These are phyloP conservation scores for Quercus berberidifolia DNA, from an alignment of 306 rosid genomes.

Conservation along the genomic window DNA sequence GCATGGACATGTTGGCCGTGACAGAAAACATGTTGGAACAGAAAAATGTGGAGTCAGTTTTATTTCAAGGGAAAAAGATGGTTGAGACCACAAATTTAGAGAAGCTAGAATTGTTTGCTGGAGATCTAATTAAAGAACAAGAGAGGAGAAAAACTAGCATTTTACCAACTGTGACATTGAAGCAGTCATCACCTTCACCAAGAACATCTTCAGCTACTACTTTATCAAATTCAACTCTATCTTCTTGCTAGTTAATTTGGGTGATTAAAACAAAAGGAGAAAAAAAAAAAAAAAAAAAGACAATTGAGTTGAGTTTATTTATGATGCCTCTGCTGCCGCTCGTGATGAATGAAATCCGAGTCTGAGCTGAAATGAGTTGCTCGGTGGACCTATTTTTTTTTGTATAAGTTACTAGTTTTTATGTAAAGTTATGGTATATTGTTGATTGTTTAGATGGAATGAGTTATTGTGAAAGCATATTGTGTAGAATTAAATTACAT, in stretches of 20 bases:
- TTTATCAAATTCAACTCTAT: slow-evolving; percentile 58
- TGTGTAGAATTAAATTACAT: too few species aligned
- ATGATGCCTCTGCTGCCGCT: slow-evolving; percentile 56
- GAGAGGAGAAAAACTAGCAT: slow-evolving; percentile 73
- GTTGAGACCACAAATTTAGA: slow-evolving; percentile 58
- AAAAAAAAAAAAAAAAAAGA: background rate
- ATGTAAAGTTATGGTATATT: background rate
- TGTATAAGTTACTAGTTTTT: background rate
- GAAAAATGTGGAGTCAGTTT: slow-evolving; percentile 67
- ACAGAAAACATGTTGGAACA: slow-evolving; percentile 64
- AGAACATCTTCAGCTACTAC: slow-evolving; percentile 93
- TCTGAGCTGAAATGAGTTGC: slow-evolving; percentile 51
- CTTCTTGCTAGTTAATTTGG: slow-evolving; percentile 46
- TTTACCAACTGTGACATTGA: slow-evolving; percentile 62
- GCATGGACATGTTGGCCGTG: slow-evolving; percentile 37
- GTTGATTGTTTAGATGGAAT: background rate
- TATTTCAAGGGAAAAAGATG: slow-evolving; percentile 72
- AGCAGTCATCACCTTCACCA: slow-evolving; percentile 64
- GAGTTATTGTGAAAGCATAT: background rate
- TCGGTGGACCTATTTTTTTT: background rate
- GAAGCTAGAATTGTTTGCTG: slow-evolving; percentile 60
- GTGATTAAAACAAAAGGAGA: background rate
- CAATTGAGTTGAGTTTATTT: slow-evolving; percentile 16
- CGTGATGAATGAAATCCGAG: slow-evolving; percentile 26
- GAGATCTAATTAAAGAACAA: slow-evolving; percentile 65